Conservation (phyloP, 345 rosid species). For the Populus simonii region DNA sequence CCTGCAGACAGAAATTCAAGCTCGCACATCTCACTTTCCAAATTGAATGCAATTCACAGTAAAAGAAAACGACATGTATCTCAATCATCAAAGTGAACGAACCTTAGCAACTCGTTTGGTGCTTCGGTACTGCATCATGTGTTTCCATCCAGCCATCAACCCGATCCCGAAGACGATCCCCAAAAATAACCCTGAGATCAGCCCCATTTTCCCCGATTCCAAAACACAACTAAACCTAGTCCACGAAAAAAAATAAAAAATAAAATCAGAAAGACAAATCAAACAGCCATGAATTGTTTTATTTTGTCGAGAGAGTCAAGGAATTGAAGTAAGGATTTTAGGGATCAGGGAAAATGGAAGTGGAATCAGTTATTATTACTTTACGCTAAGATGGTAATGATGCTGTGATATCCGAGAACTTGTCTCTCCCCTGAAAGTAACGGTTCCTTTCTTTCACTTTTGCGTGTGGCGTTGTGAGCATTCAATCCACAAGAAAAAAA, state of each 20-base stretch:
- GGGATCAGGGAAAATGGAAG: neutral
- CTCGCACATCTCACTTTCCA: neutral
- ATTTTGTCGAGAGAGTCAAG: no score
- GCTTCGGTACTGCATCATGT: conserved; percentile 85
- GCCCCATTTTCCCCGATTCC: conserved; percentile 62
- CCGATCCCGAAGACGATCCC: conserved; percentile 83
- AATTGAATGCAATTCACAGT: neutral
- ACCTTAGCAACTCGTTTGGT: conserved; percentile 86
- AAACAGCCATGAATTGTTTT: neutral
- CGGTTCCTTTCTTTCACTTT: neutral
- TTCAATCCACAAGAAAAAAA: no score
- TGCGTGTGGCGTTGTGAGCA: no score
- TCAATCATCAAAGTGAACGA: neutral
- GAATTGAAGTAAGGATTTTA: neutral
- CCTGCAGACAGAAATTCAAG: conserved; percentile 42
- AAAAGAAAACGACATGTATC: neutral
- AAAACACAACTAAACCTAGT: neutral
- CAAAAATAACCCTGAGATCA: conserved; percentile 79
- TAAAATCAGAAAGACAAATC: no score
- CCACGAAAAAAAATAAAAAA: neutral
- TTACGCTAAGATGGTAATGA: neutral
- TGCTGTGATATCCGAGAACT: neutral
- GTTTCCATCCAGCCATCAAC: conserved; percentile 92
- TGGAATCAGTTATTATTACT: neutral
- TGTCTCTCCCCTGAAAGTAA: neutral